These are phyloP conservation scores for Lagerstroemia speciosa DNA, from an alignment of 345 rosid genomes.

Conservation along the genomic window DNA sequence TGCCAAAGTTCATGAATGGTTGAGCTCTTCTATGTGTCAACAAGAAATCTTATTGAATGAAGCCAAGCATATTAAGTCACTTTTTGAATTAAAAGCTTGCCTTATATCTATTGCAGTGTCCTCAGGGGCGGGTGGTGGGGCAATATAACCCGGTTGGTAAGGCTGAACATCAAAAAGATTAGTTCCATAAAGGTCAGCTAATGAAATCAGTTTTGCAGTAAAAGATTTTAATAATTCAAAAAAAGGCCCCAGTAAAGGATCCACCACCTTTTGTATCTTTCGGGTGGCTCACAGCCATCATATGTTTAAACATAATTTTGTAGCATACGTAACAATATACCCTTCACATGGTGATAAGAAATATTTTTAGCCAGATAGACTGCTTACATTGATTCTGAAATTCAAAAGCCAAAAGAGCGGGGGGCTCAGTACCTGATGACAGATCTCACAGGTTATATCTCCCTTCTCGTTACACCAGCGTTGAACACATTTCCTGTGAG, in stretches of 20 bases:
- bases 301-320: not conserved
- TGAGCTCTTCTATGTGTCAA: not conserved
- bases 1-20: not conserved
- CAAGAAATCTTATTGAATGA: not conserved
- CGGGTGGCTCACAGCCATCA: not conserved
- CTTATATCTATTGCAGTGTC: conserved; percentile 75
- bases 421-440: conserved; percentile 58
- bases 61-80: not conserved
- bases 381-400: not conserved
- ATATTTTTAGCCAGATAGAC: not conserved
- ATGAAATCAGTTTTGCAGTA: conserved; percentile 2
- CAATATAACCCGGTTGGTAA: conserved; percentile 81
- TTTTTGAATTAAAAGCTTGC: conserved; percentile 28
- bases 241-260: not conserved
- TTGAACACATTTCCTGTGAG: conserved; percentile 97
- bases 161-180: conserved; percentile 35
- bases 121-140: conserved; percentile 61
- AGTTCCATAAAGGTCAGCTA: conserved; percentile 6
- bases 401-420: conserved; percentile 4
- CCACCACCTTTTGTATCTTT: not conserved
- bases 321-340: not conserved
- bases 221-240: not conserved
- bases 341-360: not conserved
- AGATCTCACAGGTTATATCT: conserved; percentile 82
- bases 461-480: conserved; percentile 98